A percentile compares a stretch with the other conserved stretches of the same genome.
phyloP scores from a whole-genome alignment of 2,329 filamentous ascomycete species.

The Fusarium nygamai region DNA sequence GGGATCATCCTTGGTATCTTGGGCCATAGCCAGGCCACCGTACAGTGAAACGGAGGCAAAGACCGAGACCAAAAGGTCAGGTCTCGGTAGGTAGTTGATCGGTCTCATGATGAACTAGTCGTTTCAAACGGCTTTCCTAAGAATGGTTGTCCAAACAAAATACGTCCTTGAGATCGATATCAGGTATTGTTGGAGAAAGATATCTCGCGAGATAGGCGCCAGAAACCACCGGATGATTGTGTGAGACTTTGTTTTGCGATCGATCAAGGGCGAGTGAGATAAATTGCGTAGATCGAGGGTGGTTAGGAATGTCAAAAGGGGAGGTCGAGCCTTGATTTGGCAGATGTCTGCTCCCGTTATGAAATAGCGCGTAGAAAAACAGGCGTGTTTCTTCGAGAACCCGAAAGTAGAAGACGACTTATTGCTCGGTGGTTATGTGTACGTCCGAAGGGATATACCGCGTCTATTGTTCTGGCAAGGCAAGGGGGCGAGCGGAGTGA shows the following conservation, averaged over 20 bases:
- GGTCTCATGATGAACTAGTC: constrained; percentile 41
- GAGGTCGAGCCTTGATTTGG: constrained; percentile 5
- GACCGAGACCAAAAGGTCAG: constrained; percentile 43
- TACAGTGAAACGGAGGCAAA: constrained; percentile 44
- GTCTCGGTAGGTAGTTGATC: constrained; percentile 39
- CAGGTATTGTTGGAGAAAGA: background rate
- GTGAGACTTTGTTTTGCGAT: background rate
- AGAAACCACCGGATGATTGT: background rate
- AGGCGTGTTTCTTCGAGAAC: background rate
- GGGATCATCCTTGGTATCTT: constrained; percentile 38
- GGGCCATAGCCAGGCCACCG: constrained; percentile 47
- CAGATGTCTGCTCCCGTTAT: background rate
- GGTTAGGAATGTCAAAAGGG: constrained; percentile 30
- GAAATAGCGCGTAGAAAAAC: constrained; percentile 10
- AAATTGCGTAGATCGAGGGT: constrained; percentile 11
- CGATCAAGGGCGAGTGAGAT: constrained; percentile 13
- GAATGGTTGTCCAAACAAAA: constrained; percentile 5
- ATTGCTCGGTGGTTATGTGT: constrained; percentile 2
- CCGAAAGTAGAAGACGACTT: background rate
- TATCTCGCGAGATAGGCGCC: background rate
- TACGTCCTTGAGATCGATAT: background rate
- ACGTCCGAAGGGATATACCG: constrained; percentile 22
- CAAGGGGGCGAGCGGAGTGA: constrained; percentile 27
- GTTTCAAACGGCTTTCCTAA: constrained; percentile 1
- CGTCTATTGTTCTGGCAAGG: constrained; percentile 25